phyloP scores from a whole-genome alignment of 805 yeast species.

The Nakazawaea ishiwadae region DNA sequence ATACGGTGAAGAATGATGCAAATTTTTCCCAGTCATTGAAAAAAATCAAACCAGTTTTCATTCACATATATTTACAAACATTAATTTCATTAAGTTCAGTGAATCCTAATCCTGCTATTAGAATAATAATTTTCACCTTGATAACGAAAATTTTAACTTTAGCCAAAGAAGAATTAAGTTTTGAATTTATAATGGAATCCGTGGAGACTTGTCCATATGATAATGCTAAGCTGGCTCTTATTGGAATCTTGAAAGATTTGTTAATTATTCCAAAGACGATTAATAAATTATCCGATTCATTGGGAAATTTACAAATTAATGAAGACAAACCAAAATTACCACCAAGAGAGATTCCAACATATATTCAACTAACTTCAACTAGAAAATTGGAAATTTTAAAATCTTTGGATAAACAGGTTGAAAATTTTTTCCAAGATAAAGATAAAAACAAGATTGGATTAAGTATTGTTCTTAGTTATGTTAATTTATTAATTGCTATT shows the following conservation, averaged over 20 bases:
- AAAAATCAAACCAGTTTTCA: constrained; percentile 19
- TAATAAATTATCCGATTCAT: constrained; percentile 11
- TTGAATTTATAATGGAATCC: constrained; percentile 58
- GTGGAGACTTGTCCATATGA: constrained; percentile 63
- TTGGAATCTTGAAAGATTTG: constrained; percentile 69
- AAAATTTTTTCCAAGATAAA: constrained; percentile 26
- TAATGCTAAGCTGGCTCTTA: constrained; percentile 51
- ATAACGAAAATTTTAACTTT: constrained; percentile 59
- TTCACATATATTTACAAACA: constrained; percentile 36
- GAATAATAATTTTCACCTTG: constrained; percentile 50
- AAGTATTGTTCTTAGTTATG: constrained; percentile 46
- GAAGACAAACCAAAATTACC: constrained; percentile 36
- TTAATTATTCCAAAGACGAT: constrained; percentile 31
- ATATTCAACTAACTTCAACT: constrained; percentile 36
- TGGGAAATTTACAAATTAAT: constrained; percentile 11
- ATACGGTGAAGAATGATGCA: constrained; percentile 19
- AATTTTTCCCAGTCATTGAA: constrained; percentile 11
- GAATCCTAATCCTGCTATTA: constrained; percentile 30
- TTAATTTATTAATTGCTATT: constrained; percentile 37
- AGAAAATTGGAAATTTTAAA: constrained; percentile 39
- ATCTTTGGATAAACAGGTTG: constrained; percentile 34
- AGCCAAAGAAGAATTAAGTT: constrained; percentile 52
- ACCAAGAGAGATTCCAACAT: constrained; percentile 30
- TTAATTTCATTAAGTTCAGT: constrained; percentile 33
- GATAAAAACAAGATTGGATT: constrained; percentile 25